These are phyloP conservation scores for Aspergillus terreus DNA, from an alignment of 2,329 filamentous ascomycete genomes.

Conservation along the genomic window DNA sequence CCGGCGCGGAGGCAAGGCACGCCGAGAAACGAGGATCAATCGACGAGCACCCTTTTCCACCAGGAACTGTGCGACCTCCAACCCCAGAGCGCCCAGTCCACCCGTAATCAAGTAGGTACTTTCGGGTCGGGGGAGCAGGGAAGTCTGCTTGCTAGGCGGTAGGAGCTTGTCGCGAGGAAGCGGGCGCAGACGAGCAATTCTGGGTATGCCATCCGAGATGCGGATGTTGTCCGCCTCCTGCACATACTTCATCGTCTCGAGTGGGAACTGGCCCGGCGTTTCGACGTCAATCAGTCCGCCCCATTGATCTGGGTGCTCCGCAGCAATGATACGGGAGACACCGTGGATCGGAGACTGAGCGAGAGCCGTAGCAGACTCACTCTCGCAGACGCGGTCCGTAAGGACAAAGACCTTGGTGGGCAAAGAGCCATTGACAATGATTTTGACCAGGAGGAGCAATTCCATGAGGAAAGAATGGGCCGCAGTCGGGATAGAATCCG, in stretches of 20 bases:
- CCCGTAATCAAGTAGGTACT: slow-evolving; percentile 46
- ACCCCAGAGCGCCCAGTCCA: slow-evolving; percentile 40
- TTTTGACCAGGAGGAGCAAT: not conserved
- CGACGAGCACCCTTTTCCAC: slow-evolving; percentile 40
- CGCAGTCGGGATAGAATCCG: not conserved
- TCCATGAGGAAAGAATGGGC: not conserved
- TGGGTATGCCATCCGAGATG: slow-evolving; percentile 37
- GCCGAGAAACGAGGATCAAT: slow-evolving; percentile 40
- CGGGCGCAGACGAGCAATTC: slow-evolving; percentile 28
- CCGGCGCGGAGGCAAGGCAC: slow-evolving; percentile 37
- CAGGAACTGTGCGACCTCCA: slow-evolving; percentile 36
- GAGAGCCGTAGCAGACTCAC: slow-evolving; percentile 25
- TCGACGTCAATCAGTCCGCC: slow-evolving; percentile 40
- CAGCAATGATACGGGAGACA: slow-evolving; percentile 35
- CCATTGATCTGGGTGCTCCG: slow-evolving; percentile 36
- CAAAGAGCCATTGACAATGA: not conserved
- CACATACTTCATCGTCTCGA: slow-evolving; percentile 38
- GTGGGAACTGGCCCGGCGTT: slow-evolving; percentile 23
- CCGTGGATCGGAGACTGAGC: slow-evolving; percentile 36
- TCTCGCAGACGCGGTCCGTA: slow-evolving; percentile 11
- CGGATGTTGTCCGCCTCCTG: slow-evolving; percentile 35
- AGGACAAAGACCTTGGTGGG: not conserved
- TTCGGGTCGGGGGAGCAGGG: slow-evolving; percentile 7
- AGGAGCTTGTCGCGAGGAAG: not conserved
- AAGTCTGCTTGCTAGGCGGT: not conserved